A percentile compares a stretch with the other conserved stretches of the same genome.
These are phyloP conservation scores for Sisymbrium irio DNA, from an alignment of 345 rosid genomes.

Conservation along the genomic window DNA sequence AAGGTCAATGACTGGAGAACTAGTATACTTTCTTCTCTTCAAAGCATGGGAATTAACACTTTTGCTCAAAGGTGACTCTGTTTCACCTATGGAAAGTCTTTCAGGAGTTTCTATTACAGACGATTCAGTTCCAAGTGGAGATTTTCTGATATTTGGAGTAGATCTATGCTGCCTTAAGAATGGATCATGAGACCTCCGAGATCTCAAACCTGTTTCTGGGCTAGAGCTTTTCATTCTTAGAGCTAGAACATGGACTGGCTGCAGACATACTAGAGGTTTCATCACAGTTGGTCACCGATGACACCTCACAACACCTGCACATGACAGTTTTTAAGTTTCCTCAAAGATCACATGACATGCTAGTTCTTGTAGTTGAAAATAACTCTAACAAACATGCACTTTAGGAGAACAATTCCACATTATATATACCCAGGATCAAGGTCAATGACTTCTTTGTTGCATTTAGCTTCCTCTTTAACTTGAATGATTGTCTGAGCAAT, in stretches of 20 bases:
- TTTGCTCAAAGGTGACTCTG: constrained; percentile 46
- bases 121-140: constrained; percentile 32
- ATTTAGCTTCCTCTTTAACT: neutral
- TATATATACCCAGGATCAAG: neutral
- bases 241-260: constrained; percentile 45
- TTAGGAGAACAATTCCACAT: too few relatives aligned
- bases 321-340: too few relatives aligned
- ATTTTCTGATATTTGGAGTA: constrained; percentile 20
- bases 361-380: too few relatives aligned
- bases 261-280: constrained; percentile 5
- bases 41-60: constrained; percentile 70
- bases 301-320: constrained; percentile 27
- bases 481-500: too few relatives aligned
- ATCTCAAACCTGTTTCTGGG: too few relatives aligned
- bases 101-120: constrained; percentile 31
- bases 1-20: constrained; percentile 43
- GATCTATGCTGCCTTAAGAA: constrained; percentile 34
- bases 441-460: constrained; percentile 3
- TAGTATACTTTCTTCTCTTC: constrained; percentile 53
- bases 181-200: constrained; percentile 24
- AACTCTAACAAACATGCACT: too few relatives aligned
- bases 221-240: too few relatives aligned
- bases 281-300: constrained; percentile 34
- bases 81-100: too few relatives aligned
- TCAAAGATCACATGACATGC: too few relatives aligned